Evolutionary conservation across 2,329 filamentous ascomycete genomes (phyloP).

Genomic region (Fusarium equiseti): DNA sequence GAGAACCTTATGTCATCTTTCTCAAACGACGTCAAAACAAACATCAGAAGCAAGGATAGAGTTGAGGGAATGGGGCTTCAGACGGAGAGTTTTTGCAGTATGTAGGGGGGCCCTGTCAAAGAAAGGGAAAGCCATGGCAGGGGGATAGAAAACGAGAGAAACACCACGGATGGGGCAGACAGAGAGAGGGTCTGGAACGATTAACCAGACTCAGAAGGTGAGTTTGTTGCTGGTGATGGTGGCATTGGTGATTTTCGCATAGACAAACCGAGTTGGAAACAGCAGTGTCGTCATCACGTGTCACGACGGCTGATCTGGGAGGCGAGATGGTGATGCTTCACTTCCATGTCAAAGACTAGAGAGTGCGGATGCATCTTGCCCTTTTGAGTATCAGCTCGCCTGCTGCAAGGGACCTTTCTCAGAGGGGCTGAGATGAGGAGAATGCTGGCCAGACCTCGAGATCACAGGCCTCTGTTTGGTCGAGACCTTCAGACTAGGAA

Average conservation of each 20-base stretch:
- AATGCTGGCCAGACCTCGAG: conserved; percentile 5
- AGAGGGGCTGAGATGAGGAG: conserved; percentile 26
- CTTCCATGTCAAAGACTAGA: neutral
- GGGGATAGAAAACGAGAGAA: neutral
- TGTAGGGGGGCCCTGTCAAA: neutral
- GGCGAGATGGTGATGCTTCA: conserved; percentile 11
- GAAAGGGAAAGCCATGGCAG: neutral
- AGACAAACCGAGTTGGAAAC: conserved; percentile 20
- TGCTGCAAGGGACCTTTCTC: conserved; percentile 17
- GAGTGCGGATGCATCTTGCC: neutral
- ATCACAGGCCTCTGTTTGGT: conserved; percentile 40
- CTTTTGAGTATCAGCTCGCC: conserved; percentile 6
- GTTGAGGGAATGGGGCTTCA: conserved; percentile 2
- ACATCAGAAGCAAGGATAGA: conserved; percentile 28
- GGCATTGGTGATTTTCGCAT: conserved; percentile 33
- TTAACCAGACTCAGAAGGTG: conserved; percentile 12
- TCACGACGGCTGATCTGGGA: conserved; percentile 31
- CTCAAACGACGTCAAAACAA: conserved; percentile 39
- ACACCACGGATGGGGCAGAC: neutral
- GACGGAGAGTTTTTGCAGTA: neutral
- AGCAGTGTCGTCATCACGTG: conserved; percentile 44
- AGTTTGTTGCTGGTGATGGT: conserved; percentile 4
- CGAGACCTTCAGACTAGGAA: conserved; percentile 1
- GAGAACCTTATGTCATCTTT: conserved; percentile 29
- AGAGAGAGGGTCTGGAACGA: conserved; percentile 16